These are phyloP conservation scores for Metschnikowia borealis DNA, from an alignment of 805 yeast genomes.

Conservation along the genomic window DNA sequence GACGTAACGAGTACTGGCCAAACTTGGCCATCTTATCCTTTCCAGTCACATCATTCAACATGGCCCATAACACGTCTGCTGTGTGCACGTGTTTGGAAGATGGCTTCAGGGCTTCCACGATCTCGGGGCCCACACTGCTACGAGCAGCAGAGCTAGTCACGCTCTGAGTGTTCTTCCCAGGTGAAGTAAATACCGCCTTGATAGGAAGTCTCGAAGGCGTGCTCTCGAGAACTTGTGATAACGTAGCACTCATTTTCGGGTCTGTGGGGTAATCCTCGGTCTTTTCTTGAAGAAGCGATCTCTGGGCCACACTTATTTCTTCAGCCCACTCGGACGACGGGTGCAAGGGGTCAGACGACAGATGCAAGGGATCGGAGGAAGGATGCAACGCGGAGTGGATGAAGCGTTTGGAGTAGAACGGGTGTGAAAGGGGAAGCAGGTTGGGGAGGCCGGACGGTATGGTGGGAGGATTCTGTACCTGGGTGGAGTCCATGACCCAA, in stretches of 20 bases:
- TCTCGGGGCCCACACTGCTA: neutral
- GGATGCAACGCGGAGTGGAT: conserved; percentile 9
- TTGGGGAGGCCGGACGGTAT: neutral
- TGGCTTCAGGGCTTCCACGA: neutral
- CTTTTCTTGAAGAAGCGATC: neutral
- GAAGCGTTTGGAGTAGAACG: conserved; percentile 9
- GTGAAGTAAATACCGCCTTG: neutral
- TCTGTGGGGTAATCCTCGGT: conserved; percentile 4
- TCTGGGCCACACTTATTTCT: neutral
- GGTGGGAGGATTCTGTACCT: conserved; percentile 4
- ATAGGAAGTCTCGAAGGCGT: conserved; percentile 7
- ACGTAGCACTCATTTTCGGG: conserved; percentile 3
- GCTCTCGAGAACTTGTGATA: conserved; percentile 5
- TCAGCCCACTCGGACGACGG: conserved; percentile 5
- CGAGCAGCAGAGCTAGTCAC: neutral
- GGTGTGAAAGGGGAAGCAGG: conserved; percentile 1
- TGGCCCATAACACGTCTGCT: conserved; percentile 47
- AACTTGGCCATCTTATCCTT: conserved; percentile 70
- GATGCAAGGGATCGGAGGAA: conserved; percentile 7
- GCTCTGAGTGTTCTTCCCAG: neutral
- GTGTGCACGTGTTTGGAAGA: conserved; percentile 2
- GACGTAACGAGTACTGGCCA: conserved; percentile 53
- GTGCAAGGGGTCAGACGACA: too few species aligned
- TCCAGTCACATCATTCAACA: conserved; percentile 57
- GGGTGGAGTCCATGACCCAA: conserved; percentile 10